phyloP scores from a whole-genome alignment of 805 yeast genomes.

The Saturnispora ahearnii region DNA sequence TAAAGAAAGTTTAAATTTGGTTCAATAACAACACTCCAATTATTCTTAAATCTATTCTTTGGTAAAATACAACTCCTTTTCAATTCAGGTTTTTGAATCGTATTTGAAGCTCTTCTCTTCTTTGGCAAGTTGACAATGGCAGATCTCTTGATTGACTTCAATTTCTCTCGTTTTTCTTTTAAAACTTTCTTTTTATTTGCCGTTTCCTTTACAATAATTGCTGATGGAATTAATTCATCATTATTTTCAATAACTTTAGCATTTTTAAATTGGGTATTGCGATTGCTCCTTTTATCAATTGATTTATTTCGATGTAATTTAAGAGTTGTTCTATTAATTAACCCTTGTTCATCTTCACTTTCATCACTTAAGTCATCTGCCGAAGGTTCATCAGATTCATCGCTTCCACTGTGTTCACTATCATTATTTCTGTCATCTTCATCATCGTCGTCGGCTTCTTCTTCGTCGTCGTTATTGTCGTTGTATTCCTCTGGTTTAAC shows the following conservation, averaged over 20 bases:
- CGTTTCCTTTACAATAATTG: slow-evolving; percentile 3
- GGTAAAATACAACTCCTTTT: slow-evolving; percentile 1
- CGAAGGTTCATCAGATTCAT: not conserved
- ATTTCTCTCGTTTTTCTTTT: not conserved
- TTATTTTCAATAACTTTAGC: slow-evolving; percentile 3
- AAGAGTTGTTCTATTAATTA: slow-evolving; percentile 5
- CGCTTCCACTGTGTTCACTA: not conserved
- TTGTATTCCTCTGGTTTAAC: not conserved
- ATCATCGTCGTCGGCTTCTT: too few species aligned
- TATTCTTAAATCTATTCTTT: slow-evolving; percentile 5
- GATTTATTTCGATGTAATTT: slow-evolving; percentile 2
- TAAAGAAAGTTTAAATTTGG: slow-evolving; percentile 14
- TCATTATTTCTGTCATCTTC: not conserved
- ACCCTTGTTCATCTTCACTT: slow-evolving; percentile 2
- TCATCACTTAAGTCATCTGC: slow-evolving; percentile 8
- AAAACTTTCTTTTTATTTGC: not conserved
- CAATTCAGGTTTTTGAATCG: not conserved
- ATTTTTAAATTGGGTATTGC: not conserved
- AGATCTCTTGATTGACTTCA: not conserved
- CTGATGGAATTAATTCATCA: slow-evolving; percentile 7
- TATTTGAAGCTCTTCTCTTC: slow-evolving; percentile 4
- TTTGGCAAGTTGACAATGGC: not conserved
- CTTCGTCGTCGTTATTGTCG: not conserved
- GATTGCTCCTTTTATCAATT: not conserved
- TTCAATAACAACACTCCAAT: slow-evolving; percentile 10